Conservation (phyloP, 179 eudicot genomes). For the Gypsophila paniculata region DNA sequence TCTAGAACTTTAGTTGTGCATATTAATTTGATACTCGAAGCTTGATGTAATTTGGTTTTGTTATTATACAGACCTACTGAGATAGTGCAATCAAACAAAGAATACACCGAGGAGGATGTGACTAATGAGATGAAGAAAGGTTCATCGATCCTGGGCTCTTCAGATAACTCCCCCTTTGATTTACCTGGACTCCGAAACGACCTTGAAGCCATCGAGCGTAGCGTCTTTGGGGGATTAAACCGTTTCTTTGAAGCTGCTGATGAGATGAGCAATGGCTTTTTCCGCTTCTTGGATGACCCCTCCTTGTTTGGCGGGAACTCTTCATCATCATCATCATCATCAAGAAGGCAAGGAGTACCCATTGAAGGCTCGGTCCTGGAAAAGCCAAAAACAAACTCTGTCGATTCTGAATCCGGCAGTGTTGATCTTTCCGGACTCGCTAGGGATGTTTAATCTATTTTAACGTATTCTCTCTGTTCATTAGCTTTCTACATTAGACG, state of each 20-base stretch:
- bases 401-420: slow-evolving; percentile 37
- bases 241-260: slow-evolving; percentile 77
- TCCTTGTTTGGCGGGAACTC: slow-evolving; percentile 34
- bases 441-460: slow-evolving; percentile 48
- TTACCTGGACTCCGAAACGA: slow-evolving; percentile 77
- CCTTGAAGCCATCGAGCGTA: slow-evolving; percentile 60
- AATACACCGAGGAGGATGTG: slow-evolving; percentile 89
- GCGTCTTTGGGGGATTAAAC: slow-evolving; percentile 50
- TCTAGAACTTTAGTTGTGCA: not conserved
- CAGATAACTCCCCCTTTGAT: slow-evolving; percentile 40
- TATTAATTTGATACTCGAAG: not conserved
- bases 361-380: slow-evolving; percentile 36
- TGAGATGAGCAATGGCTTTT: slow-evolving; percentile 57
- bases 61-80: slow-evolving; percentile 62
- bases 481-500: not conserved
- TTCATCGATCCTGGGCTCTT: slow-evolving; percentile 32
- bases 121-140: slow-evolving; percentile 54
- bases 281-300: slow-evolving; percentile 40
- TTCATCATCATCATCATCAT: slow-evolving; percentile 32
- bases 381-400: slow-evolving; percentile 24
- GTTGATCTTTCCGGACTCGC: slow-evolving; percentile 67
- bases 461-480: not conserved
- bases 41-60: not conserved
- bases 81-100: slow-evolving; percentile 66
- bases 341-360: slow-evolving; percentile 40